phyloP scores from a whole-genome alignment of 371 early-diverging fungal species.

The Mucor piriformis region DNA sequence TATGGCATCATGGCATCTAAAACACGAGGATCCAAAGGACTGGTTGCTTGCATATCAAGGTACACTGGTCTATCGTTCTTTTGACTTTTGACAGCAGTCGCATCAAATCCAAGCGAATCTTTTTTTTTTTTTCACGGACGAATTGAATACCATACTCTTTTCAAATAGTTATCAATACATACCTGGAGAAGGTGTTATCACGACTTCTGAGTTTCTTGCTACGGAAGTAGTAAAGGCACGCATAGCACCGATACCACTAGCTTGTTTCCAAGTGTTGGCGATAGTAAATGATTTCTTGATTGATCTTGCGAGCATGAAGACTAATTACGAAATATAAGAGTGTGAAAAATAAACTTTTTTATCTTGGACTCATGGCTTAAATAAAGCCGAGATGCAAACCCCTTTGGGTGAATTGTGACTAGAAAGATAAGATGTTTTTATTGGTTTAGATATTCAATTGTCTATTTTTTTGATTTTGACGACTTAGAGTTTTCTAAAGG shows the following conservation, averaged over 20 bases:
- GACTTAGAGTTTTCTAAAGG: constrained; percentile 5
- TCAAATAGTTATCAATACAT: too few relatives aligned
- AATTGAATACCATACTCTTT: too few relatives aligned
- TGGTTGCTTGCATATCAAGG: constrained; percentile 97
- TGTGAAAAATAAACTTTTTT: background rate
- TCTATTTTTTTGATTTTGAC: constrained; percentile 10
- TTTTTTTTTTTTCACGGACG: too few relatives aligned
- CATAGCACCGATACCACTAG: background rate
- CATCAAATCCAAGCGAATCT: constrained; percentile 66
- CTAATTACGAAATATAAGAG: background rate
- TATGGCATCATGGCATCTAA: constrained; percentile 99
- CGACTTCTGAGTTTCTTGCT: too few relatives aligned
- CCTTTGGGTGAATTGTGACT: background rate
- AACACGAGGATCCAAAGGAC: constrained; percentile 97
- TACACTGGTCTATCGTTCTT: constrained; percentile 75
- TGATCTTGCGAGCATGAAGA: background rate
- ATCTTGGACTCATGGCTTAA: background rate
- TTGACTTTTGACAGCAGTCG: constrained; percentile 33
- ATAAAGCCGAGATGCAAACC: background rate
- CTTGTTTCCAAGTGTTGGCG: background rate
- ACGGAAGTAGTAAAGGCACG: background rate
- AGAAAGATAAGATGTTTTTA: background rate
- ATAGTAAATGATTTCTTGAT: background rate
- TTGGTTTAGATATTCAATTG: background rate
- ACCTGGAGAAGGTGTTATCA: too few relatives aligned